These are phyloP conservation scores for Laburnicola sp. DNA, from an alignment of 2,329 filamentous ascomycete species.

Conservation along the genomic window DNA sequence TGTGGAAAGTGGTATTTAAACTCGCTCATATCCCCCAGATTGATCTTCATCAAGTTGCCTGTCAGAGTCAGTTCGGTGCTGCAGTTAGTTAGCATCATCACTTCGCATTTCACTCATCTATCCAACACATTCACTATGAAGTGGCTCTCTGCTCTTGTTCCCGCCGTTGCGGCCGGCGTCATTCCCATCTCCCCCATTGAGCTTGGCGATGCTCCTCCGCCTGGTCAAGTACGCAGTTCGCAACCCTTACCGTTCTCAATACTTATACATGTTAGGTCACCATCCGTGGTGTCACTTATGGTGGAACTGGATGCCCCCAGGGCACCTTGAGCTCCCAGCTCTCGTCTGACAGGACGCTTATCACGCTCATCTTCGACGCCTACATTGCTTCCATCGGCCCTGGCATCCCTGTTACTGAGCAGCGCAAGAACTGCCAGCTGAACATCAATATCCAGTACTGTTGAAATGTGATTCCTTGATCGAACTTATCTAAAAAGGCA, in stretches of 20 bases:
- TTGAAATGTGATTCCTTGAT: too few relatives aligned
- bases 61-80: slow-evolving; percentile 23
- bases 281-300: slow-evolving; percentile 51
- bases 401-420: slow-evolving; percentile 47
- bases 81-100: slow-evolving; percentile 24
- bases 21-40: slow-evolving; percentile 26
- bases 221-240: slow-evolving; percentile 29
- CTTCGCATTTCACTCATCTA: slow-evolving; percentile 18
- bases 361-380: slow-evolving; percentile 58
- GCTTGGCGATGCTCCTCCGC: slow-evolving; percentile 34
- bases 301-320: slow-evolving; percentile 54
- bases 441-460: slow-evolving; percentile 54
- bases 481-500: too few relatives aligned
- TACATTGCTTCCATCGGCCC: slow-evolving; percentile 57
- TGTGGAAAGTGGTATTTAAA: slow-evolving; percentile 39
- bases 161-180: slow-evolving; percentile 37
- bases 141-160: slow-evolving; percentile 41
- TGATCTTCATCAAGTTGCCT: slow-evolving; percentile 38
- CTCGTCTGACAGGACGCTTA: slow-evolving; percentile 48
- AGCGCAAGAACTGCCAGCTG: slow-evolving; percentile 59
- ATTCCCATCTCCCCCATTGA: slow-evolving; percentile 20
- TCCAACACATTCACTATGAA: slow-evolving; percentile 40
- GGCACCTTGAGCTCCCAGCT: slow-evolving; percentile 50
- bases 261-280: slow-evolving; percentile 41
- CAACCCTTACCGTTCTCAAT: slow-evolving; percentile 2